phyloP scores from a whole-genome alignment of 164 flowering plant species.

The Buxus sempervirens region DNA sequence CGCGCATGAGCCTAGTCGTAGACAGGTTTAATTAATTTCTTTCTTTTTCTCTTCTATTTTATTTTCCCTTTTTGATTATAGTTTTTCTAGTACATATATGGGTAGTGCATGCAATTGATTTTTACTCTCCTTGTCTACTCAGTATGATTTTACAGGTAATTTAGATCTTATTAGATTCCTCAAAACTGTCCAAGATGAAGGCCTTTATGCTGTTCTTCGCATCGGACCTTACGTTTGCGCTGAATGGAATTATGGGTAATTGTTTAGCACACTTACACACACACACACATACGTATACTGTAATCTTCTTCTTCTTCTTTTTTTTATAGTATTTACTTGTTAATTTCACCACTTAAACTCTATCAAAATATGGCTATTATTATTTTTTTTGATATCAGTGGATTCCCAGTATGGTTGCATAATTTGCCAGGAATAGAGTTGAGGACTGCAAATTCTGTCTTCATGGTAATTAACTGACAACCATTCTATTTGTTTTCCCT shows the following conservation, averaged over 20 bases:
- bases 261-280: too few relatives aligned
- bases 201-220: slow-evolving; percentile 24
- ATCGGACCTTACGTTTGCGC: slow-evolving; percentile 34
- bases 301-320: too few relatives aligned
- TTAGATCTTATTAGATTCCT: slow-evolving; percentile 21
- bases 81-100: too few relatives aligned
- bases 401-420: slow-evolving; percentile 19
- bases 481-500: too few relatives aligned
- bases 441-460: slow-evolving; percentile 11
- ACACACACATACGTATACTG: too few relatives aligned
- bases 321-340: too few relatives aligned
- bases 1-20: background rate
- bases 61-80: too few relatives aligned
- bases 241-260: slow-evolving; percentile 32
- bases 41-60: too few relatives aligned
- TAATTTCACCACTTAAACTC: too few relatives aligned
- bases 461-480: slow-evolving; percentile 1
- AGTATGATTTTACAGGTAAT: slow-evolving; percentile 27
- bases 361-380: background rate
- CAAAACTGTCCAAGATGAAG: slow-evolving; percentile 17
- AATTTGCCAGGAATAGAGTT: slow-evolving; percentile 13
- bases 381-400: background rate
- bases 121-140: background rate
- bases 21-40: background rate
- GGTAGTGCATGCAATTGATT: too few relatives aligned